phyloP scores from a whole-genome alignment of 202 grass and related monocot species.

The Elaeis oleifera region DNA sequence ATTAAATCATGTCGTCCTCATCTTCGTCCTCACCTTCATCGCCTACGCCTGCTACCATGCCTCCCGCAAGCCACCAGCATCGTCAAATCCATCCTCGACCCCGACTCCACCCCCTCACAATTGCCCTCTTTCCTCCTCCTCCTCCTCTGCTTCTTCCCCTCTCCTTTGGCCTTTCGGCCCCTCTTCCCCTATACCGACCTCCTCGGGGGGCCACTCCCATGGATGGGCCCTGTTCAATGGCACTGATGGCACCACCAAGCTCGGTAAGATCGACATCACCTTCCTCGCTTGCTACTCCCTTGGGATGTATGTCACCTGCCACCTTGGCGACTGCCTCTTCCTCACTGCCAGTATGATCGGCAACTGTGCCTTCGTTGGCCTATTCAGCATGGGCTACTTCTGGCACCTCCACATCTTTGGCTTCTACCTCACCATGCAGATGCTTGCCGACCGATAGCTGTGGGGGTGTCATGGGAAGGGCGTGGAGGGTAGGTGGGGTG shows the following conservation, averaged over 20 bases:
- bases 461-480: no score
- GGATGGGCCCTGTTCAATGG: conserved; percentile 19
- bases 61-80: conserved; percentile 59
- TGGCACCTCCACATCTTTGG: conserved; percentile 33
- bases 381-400: conserved; percentile 53
- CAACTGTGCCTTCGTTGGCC: conserved; percentile 29
- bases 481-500: no score
- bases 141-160: no score
- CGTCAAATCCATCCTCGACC: conserved; percentile 46
- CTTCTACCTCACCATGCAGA: conserved; percentile 47
- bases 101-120: neutral
- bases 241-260: conserved; percentile 33
- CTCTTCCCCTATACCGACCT: no score
- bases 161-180: no score
- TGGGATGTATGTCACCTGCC: conserved; percentile 50
- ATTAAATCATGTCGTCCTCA: conserved; percentile 10
- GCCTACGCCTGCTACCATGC: conserved; percentile 56
- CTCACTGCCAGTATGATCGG: conserved; percentile 46
- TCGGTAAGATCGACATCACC: conserved; percentile 51
- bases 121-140: no score
- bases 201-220: no score
- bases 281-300: conserved; percentile 61
- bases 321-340: conserved; percentile 64
- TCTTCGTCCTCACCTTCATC: conserved; percentile 54
- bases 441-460: conserved; percentile 20